Conservation (phyloP, 768 basidiomycete species). For the Gymnopilus dilepis region DNA sequence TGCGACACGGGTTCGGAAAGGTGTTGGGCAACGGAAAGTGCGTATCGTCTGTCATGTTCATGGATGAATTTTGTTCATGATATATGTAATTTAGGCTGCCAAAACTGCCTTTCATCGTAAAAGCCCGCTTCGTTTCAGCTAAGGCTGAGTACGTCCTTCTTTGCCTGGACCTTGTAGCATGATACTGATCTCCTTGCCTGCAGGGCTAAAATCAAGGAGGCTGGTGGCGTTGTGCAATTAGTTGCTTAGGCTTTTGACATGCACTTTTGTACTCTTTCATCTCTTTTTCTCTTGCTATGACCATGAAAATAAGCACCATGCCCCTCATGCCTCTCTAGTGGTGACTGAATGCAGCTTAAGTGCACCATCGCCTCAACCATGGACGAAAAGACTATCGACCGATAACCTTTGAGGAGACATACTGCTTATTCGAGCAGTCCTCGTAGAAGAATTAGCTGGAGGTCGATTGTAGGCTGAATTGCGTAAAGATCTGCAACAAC, state of each 20-base stretch:
- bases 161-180: background rate
- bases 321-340: slow-evolving; percentile 13
- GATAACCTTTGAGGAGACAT: no score
- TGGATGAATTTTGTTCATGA: background rate
- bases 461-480: no score
- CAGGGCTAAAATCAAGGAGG: slow-evolving; percentile 85
- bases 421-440: no score
- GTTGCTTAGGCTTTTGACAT: slow-evolving; percentile 67
- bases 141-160: slow-evolving; percentile 74
- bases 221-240: slow-evolving; percentile 92
- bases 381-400: no score
- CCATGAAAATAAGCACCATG: slow-evolving; percentile 35
- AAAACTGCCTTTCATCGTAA: slow-evolving; percentile 94
- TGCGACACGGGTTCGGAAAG: slow-evolving; percentile 86
- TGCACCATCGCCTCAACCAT: no score
- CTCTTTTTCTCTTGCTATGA: slow-evolving; percentile 29
- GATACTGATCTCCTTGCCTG: slow-evolving; percentile 9
- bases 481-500: no score
- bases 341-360: no score
- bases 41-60: slow-evolving; percentile 36
- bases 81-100: slow-evolving; percentile 61
- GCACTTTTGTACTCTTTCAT: slow-evolving; percentile 31
- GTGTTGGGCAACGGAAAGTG: slow-evolving; percentile 93
- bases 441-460: no score
- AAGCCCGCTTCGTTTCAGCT: slow-evolving; percentile 93